phyloP scores from a whole-genome alignment of 2,329 filamentous ascomycete species.

The Harringtonia lauricola region DNA sequence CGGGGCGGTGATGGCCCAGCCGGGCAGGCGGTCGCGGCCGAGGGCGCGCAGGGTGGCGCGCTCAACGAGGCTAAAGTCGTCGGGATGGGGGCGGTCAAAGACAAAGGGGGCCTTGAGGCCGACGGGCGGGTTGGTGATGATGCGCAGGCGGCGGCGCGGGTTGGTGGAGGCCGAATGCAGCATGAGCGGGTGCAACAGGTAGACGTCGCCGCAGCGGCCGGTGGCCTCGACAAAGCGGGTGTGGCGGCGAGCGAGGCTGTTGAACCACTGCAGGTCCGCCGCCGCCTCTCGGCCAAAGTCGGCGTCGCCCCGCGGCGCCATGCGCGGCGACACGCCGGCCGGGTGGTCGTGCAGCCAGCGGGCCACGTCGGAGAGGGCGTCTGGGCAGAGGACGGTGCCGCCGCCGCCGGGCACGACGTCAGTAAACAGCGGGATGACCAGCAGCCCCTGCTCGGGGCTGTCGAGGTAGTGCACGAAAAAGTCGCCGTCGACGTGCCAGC shows the following conservation, averaged over 20 bases:
- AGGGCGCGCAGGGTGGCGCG: constrained; percentile 39
- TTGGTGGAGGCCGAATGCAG: constrained; percentile 44
- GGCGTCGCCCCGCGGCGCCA: constrained; percentile 43
- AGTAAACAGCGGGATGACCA: constrained; percentile 58
- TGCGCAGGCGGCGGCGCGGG: constrained; percentile 23
- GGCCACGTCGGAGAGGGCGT: constrained; percentile 46
- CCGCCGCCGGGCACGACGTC: constrained; percentile 51
- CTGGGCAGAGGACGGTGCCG: constrained; percentile 53
- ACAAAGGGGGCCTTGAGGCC: constrained; percentile 37
- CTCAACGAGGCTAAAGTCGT: constrained; percentile 42
- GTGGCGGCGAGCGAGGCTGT: constrained; percentile 25
- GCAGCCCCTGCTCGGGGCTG: constrained; percentile 55
- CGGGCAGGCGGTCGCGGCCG: constrained; percentile 32
- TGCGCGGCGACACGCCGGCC: constrained; percentile 53
- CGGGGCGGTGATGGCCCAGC: constrained; percentile 38
- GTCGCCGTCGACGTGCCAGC: constrained; percentile 62
- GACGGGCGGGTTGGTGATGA: constrained; percentile 48
- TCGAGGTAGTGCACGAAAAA: constrained; percentile 66
- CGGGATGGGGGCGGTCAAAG: constrained; percentile 28
- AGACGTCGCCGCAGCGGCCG: constrained; percentile 44
- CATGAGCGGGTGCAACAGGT: constrained; percentile 49
- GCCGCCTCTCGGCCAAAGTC: constrained; percentile 32
- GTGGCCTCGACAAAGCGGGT: constrained; percentile 41
- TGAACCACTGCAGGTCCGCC: constrained; percentile 33
- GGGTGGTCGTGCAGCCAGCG: constrained; percentile 49